Conservation (phyloP, 2,329 filamentous ascomycete species). For the Phaeomoniella chlamydospora region DNA sequence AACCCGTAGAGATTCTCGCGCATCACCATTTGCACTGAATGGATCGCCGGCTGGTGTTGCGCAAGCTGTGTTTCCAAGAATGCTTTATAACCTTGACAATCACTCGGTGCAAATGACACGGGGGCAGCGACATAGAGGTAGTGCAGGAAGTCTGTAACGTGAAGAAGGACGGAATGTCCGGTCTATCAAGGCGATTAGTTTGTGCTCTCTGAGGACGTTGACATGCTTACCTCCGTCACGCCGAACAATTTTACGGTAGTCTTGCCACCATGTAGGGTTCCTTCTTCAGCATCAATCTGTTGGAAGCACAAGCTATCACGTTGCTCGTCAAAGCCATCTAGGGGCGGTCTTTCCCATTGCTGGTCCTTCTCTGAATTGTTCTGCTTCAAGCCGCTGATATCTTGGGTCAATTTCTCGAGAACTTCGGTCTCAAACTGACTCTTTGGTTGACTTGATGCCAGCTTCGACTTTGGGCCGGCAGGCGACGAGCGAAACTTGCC, state of each 20-base stretch:
- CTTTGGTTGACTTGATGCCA: conserved; percentile 65
- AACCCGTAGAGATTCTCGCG: conserved; percentile 88
- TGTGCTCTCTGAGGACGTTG: conserved; percentile 2
- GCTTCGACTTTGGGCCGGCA: conserved; percentile 35
- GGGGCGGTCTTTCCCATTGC: conserved; percentile 60
- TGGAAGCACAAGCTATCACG: conserved; percentile 73
- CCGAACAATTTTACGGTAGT: conserved; percentile 84
- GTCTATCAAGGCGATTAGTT: conserved; percentile 24
- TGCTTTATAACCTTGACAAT: conserved; percentile 63
- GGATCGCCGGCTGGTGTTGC: conserved; percentile 58
- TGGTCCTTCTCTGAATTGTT: conserved; percentile 89
- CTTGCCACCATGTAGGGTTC: conserved; percentile 60
- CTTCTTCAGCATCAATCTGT: conserved; percentile 90
- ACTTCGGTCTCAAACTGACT: conserved; percentile 90
- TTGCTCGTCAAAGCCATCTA: conserved; percentile 47
- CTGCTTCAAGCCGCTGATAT: conserved; percentile 72
- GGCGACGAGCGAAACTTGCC: conserved; percentile 47
- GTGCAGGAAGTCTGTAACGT: conserved; percentile 91
- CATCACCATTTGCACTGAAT: conserved; percentile 68
- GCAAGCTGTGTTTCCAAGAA: conserved; percentile 69
- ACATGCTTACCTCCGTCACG: conserved; percentile 55
- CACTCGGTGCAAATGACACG: conserved; percentile 59
- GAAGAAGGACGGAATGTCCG: conserved; percentile 84
- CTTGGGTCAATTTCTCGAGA: conserved; percentile 88
- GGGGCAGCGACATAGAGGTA: conserved; percentile 92